Conservation (phyloP, 352 stramenopile genomes). For the Peronosclerospora sorghi region DNA sequence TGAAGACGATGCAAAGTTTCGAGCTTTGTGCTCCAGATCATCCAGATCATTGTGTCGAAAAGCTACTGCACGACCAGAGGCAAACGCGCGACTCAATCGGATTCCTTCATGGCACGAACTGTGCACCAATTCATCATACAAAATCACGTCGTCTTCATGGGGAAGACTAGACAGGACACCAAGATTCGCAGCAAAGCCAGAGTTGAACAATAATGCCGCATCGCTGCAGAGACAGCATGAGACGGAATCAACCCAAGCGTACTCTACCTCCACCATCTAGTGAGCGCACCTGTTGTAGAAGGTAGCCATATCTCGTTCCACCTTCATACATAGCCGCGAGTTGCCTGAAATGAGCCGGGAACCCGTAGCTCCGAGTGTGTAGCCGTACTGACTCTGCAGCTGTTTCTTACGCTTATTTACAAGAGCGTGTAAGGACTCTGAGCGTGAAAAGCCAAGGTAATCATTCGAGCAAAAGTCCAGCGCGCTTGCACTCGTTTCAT, state of each 20-base stretch:
- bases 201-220: slow-evolving; percentile 92
- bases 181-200: slow-evolving; percentile 94
- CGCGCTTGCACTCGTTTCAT: slow-evolving; percentile 9
- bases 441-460: slow-evolving; percentile 91
- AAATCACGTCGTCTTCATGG: slow-evolving; percentile 81
- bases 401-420: slow-evolving; percentile 35
- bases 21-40: slow-evolving; percentile 57
- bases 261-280: background rate
- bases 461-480: slow-evolving; percentile 97
- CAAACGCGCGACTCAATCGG: slow-evolving; percentile 67
- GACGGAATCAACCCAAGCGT: background rate
- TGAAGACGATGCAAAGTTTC: slow-evolving; percentile 13
- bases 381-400: slow-evolving; percentile 14
- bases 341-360: slow-evolving; percentile 94
- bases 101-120: slow-evolving; percentile 94
- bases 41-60: slow-evolving; percentile 85
- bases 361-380: slow-evolving; percentile 60
- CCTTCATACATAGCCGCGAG: slow-evolving; percentile 70
- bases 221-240: slow-evolving; percentile 31
- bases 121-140: slow-evolving; percentile 95
- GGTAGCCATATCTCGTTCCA: slow-evolving; percentile 74
- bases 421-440: slow-evolving; percentile 33
- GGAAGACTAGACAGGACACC: slow-evolving; percentile 89
- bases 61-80: slow-evolving; percentile 24
- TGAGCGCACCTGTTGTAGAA: slow-evolving; percentile 76